Conservation (phyloP, 495 filamentous ascomycete species). For the Acidiella bohemica region DNA sequence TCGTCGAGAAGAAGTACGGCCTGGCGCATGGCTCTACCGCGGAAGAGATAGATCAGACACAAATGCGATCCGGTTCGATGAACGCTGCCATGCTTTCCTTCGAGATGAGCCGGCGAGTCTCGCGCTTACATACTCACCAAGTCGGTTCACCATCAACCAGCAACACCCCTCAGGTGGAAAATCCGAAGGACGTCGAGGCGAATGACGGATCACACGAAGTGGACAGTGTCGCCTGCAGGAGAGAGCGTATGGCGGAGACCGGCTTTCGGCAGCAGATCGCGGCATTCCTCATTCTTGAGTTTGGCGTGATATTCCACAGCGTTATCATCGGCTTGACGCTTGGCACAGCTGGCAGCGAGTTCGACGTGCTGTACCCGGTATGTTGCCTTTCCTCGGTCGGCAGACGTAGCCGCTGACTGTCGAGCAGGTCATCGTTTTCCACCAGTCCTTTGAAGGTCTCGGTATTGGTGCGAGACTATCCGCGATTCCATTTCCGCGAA, state of each 20-base stretch:
- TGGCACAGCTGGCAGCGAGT: constrained; percentile 29
- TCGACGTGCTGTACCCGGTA: constrained; percentile 29
- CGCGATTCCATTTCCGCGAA: constrained; percentile 53
- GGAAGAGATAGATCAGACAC: constrained; percentile 3
- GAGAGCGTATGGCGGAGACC: constrained; percentile 26
- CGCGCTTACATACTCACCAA: constrained; percentile 6
- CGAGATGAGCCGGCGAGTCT: background rate
- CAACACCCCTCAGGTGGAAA: constrained; percentile 21
- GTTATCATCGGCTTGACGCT: constrained; percentile 34
- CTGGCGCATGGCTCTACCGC: constrained; percentile 28
- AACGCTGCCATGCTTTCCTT: constrained; percentile 1
- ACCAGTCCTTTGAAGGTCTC: constrained; percentile 36
- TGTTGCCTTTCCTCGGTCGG: background rate
- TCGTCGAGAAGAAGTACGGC: constrained; percentile 45
- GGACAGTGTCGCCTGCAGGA: constrained; percentile 7
- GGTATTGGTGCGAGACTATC: constrained; percentile 55
- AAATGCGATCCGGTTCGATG: background rate
- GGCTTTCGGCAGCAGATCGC: constrained; percentile 36
- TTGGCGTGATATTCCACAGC: constrained; percentile 34
- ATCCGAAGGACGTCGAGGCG: constrained; percentile 16
- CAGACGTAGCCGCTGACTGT: background rate
- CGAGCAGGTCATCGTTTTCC: constrained; percentile 29
- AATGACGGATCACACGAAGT: background rate
- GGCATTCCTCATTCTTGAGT: constrained; percentile 35
- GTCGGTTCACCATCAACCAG: constrained; percentile 1